Base-by-base conservation (phyloP, 2,329 filamentous ascomycete species). In the Fusarium sp. region DNA sequence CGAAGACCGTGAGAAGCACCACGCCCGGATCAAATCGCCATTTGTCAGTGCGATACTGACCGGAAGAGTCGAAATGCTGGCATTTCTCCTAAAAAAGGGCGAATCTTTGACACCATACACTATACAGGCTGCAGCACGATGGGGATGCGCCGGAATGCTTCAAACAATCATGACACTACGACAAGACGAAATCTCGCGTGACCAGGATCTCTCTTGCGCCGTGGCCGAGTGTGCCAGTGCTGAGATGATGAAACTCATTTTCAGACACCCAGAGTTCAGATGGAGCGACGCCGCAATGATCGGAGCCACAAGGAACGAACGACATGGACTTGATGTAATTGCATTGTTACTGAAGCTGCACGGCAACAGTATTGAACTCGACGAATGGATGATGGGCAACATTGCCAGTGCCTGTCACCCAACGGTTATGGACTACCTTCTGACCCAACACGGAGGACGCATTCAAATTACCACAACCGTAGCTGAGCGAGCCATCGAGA, bases 351-450 rank as follows among this genome's bases (percentile, higher is more conserved):
- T 66, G 49, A 30, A 66, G 49, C 48, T 61, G 13, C 56, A 66
- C 12, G 48, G 55, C 16, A 28, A 50, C 32, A 20, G 41, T 7
- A 56, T 66, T 14, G 32, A 66, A 18, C 43, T 66, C 2, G 63
- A 66, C 7, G 62, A 66, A 37, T 66, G 62, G 62, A 66, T 66
- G 55, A 62, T 66, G 62, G 62, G 59, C 10, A 66, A 60, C 28
- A 66, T 66, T 18, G 63, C 63, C 18, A 46, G 56, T 40, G 37
- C 50, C 14, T 66, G 62, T 14, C 63, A 66, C 16, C 63, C 63
- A 30, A 47, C 28, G 21, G 62, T 25, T 20, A 66, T 66, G 63
- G 56, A 66, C 45, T 66, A 66, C 23, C 49, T 66, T 8, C 62
- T 66, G 20, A 47, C 56, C 13, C 43, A 66, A 16, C 34, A 66